Base-by-base conservation (phyloP, 768 basidiomycete genomes). In the Auriscalpium vulgare region DNA sequence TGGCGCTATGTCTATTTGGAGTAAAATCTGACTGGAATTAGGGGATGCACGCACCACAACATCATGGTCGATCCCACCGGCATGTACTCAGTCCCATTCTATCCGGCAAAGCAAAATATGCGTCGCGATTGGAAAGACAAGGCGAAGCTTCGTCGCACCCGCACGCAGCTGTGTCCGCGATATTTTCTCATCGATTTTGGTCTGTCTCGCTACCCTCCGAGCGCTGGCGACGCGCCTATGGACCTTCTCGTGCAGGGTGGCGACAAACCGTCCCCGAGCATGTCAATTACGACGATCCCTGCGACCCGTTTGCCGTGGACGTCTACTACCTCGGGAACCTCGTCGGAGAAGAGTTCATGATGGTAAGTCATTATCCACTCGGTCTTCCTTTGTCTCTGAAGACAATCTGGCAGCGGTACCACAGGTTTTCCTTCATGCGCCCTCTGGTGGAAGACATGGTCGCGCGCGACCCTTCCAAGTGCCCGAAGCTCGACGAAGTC, bases 201-300 rank as follows among this genome's bases (percentile, higher is more conserved):
- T 0, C 43, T 74, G 2, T 73, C 74, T 14, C 62, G 65, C 2
- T 75, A 69, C 47, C 61, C 56, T 1, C 67, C 71, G 0, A 29
- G 23, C 23, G 49, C 63, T 0, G 62, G 70, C 6, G 55, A 61
- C 1, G 47, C 62, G 0, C 71, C 73, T 0, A 58, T 57, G 0
- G 71, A 68, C 35, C 45, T 57, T 6, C 68, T 71, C 0, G 65
- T 75, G 2, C 58, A 59, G 8, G 78, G 76, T 0, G 76, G 71
- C 3, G 78, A 82, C 61, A 70, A 69, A 63, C 72, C 0, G 68
- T 69, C 0, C 72, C 72, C 1, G 72, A 74, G 55, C 69, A 69
- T 17, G 40, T 13, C 40, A 43, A 43, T 43, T 7, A 53, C 58
- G 58, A 2, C 52, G 35, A 4, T 3, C 59, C 53, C 1, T 62